Base-by-base conservation (phyloP, 495 filamentous ascomycete genomes). In the Platismatia glauca region DNA sequence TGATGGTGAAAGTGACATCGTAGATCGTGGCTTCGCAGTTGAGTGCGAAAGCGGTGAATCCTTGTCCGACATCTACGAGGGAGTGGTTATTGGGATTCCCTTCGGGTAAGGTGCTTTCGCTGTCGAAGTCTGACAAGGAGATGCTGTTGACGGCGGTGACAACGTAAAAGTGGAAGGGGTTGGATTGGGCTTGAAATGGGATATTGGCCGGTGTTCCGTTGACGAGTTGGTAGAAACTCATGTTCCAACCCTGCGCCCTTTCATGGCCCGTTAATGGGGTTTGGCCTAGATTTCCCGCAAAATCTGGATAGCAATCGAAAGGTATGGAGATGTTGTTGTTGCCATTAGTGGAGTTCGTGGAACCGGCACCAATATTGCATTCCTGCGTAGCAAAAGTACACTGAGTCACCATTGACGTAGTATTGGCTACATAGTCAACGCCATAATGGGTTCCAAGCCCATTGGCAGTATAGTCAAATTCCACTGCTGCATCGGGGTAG, bases 101-200 rank as follows among this genome's bases (percentile, higher is more conserved):
- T 33, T 61, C 53, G 7, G 44, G 27, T 7, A 20, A 15, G 13
- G 43, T 2, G 20, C 31, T 53, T 48, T 50, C n/a, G 16, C 37
- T 29, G 20, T 46, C 43, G 12, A 46, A 46, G 1, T 39, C 37
- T 31, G 16, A 31, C 16, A 55, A 31, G 48, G 44, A 24, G 22
- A 65, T 62, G 52, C 63, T 65, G 59, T 61, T 62, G 44, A 65
- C 58, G 0, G 63, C 58, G 12, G 63, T 57, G 48, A 27, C 63
- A 7, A 43, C 27, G 37, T 65, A 61, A 48, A 65, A 65, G 37
- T 55, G 44, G 58, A 65, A 65, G 0, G 63, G 63, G 20, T 65
- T 65, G 8, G 63, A 43, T 48, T 65, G 63, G 0, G 63, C 46
- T 62, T 62, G 63, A 2, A 65, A 37, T 8, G 63, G 58, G 22